Evolutionary conservation across 352 stramenopile species (phyloP).

Genomic region (Phytophthora kernoviae): DNA sequence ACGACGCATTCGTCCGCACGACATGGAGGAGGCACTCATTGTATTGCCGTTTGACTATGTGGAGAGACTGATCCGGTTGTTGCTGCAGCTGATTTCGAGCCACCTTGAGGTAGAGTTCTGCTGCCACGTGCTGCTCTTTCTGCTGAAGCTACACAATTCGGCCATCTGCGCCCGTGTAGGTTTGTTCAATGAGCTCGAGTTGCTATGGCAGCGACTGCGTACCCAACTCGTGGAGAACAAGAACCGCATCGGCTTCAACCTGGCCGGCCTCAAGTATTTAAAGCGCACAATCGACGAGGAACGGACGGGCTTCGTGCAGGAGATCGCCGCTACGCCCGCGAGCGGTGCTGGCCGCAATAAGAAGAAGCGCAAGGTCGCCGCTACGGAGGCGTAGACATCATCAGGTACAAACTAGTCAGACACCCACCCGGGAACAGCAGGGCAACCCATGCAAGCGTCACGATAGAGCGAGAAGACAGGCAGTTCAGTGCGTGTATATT

Average conservation of each 20-base stretch:
- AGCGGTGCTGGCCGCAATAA: slow-evolving; percentile 48
- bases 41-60: slow-evolving; percentile 97
- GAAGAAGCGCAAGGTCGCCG: slow-evolving; percentile 45
- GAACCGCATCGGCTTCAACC: slow-evolving; percentile 89
- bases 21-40: slow-evolving; percentile 98
- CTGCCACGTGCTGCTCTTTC: slow-evolving; percentile 74
- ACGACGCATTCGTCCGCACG: slow-evolving; percentile 90
- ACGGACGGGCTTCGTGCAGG: slow-evolving; percentile 77
- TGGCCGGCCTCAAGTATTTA: slow-evolving; percentile 88
- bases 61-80: slow-evolving; percentile 92
- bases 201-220: slow-evolving; percentile 80
- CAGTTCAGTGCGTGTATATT: not conserved
- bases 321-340: slow-evolving; percentile 51
- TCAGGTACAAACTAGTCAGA: not conserved
- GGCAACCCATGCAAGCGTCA: not conserved
- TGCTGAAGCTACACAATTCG: slow-evolving; percentile 81
- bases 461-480: slow-evolving; percentile 1
- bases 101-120: slow-evolving; percentile 94
- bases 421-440: too few species aligned
- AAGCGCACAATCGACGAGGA: slow-evolving; percentile 84
- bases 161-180: slow-evolving; percentile 70
- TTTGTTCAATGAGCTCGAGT: slow-evolving; percentile 79
- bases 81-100: slow-evolving; percentile 89
- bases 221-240: slow-evolving; percentile 78
- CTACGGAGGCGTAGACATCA: not conserved